Evolutionary conservation across 2,329 filamentous ascomycete genomes (phyloP), one percentile per base, ranked within the genome.

Genomic region (Aspergillus intermedius): DNA sequence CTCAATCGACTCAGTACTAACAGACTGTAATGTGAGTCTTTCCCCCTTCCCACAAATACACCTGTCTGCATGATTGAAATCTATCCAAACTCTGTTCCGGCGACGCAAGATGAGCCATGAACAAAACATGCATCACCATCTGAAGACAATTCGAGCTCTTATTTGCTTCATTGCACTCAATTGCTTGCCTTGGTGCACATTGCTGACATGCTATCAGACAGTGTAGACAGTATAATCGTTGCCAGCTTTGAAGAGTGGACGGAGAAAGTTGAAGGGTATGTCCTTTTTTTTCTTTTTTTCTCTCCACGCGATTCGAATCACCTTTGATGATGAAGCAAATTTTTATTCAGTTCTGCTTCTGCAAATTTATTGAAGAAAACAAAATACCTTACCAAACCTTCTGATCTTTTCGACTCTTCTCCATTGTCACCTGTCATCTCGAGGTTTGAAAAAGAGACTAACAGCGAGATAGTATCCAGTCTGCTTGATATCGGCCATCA

Each of bases 331-430:
- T 77, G 74, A 76, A 67, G 70, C 65, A 73, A 58, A 69, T 68
- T 74, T 62, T 72, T 70, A 74, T 42, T 76, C 78, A 81, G 78
- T 81, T 81, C 78, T 81, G 78, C 78, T 81, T 78, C 78, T 79
- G 77, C 71, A 79, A 78, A 66, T 62, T 50, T 58, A 63, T 77
- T 80, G 78, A 78, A 76, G 77, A 80, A 66, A 78, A 72, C 63
- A 61, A 72, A 71, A 74, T 77, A 78, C 75, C 75, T 76, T 79
- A 79, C 76, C 76, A 76, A 73, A 72, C 55, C 60, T 73, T 72
- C 75, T 77, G 74, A 77, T 67, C 25, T 44, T 42, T 44, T 49
- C 50, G 40, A 51, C 41, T 51, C 22, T 30, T 49, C 30, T 23
- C 23, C 44, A 51, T 40, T 30, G 46, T 52, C 25, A 30, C 10